These are phyloP conservation scores for Botrytis paeoniae DNA, from an alignment of 2,329 filamentous ascomycete species.

Conservation along the genomic window DNA sequence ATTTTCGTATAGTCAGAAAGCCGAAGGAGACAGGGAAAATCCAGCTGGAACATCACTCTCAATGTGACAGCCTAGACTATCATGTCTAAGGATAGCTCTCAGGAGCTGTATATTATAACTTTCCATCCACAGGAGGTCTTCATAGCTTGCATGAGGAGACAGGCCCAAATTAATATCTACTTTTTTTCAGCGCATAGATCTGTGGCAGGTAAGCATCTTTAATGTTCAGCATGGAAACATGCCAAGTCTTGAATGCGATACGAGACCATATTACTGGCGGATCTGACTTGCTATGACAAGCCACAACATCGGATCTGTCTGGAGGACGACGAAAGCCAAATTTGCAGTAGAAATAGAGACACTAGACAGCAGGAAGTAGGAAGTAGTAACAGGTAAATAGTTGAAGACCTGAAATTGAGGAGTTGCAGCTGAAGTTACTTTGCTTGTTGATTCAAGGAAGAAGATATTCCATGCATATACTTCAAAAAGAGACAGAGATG, in stretches of 20 bases:
- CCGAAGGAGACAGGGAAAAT: too few relatives aligned
- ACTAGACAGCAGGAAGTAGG: rapidly evolving
- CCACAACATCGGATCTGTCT: too few relatives aligned
- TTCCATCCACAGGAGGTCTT: background rate
- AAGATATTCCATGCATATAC: background rate
- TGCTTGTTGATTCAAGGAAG: background rate
- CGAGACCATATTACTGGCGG: too few relatives aligned
- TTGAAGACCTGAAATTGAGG: background rate
- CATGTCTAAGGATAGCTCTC: background rate
- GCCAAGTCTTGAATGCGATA: background rate
- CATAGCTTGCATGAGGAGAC: background rate
- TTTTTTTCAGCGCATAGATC: rapidly evolving
- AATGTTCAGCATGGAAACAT: rapidly evolving
- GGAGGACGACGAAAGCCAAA: too few relatives aligned
- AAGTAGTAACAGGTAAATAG: rapidly evolving
- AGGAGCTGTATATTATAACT: rapidly evolving
- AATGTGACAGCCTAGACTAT: rapidly evolving
- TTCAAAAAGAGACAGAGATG: background rate
- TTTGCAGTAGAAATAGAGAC: background rate
- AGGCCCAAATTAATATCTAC: rapidly evolving
- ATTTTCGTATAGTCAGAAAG: too few relatives aligned
- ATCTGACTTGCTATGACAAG: too few relatives aligned
- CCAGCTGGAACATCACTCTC: too few relatives aligned
- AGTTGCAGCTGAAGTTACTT: background rate
- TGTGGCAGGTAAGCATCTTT: background rate